Percentiles rank a stretch among this genome's conserved stretches.
These are phyloP conservation scores for Narthecium ossifragum DNA, from an alignment of 106 monocot species.

Conservation along the genomic window DNA sequence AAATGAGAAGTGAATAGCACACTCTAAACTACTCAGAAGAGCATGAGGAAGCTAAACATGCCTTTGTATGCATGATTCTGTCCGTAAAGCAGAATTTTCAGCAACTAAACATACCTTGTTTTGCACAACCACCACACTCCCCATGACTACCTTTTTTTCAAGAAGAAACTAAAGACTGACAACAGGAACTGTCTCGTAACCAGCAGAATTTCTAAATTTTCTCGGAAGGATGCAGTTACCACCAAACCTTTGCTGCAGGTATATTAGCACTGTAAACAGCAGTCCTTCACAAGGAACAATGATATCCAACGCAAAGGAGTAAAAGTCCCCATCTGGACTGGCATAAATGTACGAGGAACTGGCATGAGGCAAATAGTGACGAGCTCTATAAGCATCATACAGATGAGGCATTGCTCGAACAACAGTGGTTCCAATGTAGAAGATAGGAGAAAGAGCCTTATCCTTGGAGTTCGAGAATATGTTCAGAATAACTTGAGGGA, in stretches of 20 bases:
- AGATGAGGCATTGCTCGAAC: slow-evolving; percentile 51
- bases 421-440: slow-evolving; percentile 47
- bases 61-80: too few species aligned
- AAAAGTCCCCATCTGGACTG: slow-evolving; percentile 30
- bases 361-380: slow-evolving; percentile 18
- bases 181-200: slow-evolving; percentile 52
- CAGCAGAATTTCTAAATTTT: slow-evolving; percentile 22
- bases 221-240: slow-evolving; percentile 36
- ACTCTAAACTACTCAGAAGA: too few species aligned
- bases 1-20: too few species aligned
- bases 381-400: slow-evolving; percentile 53
- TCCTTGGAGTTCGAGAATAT: slow-evolving; percentile 32
- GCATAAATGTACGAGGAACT: slow-evolving; percentile 49
- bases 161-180: slow-evolving; percentile 10
- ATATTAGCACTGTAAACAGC: slow-evolving; percentile 36
- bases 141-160: too few species aligned
- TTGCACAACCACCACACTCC: too few species aligned
- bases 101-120: too few species aligned
- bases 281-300: slow-evolving; percentile 45
- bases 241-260: slow-evolving; percentile 64
- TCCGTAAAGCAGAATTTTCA: too few species aligned
- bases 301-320: slow-evolving; percentile 55
- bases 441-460: slow-evolving; percentile 30
- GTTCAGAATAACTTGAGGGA: slow-evolving; percentile 75
- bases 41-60: too few species aligned